These are phyloP conservation scores for Wickerhamomyces chambardii DNA, from an alignment of 805 yeast genomes.

Conservation along the genomic window DNA sequence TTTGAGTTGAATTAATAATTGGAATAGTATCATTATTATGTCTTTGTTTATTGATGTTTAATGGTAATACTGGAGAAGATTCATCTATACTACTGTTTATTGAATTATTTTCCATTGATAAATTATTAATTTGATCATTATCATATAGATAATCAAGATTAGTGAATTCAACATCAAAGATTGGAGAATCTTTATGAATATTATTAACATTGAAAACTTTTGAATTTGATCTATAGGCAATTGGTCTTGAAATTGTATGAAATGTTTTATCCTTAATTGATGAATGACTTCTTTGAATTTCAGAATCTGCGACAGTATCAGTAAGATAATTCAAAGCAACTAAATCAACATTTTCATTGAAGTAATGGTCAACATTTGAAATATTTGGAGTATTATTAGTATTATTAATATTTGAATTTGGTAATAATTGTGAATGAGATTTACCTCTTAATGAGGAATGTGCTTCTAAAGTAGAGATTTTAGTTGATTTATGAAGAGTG, in stretches of 20 bases:
- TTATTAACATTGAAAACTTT: background rate
- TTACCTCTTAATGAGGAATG: too few species aligned
- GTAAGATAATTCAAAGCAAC: conserved; percentile 5
- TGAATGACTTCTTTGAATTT: background rate
- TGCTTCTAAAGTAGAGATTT: too few species aligned
- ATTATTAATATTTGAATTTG: too few species aligned
- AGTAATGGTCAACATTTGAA: conserved; percentile 2
- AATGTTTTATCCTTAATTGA: too few species aligned
- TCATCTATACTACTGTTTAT: too few species aligned
- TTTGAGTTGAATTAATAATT: too few species aligned
- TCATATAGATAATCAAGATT: background rate
- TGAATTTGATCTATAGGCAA: background rate
- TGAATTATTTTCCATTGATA: background rate
- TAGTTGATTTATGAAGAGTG: too few species aligned
- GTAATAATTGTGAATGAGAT: conserved; percentile 3
- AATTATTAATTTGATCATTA: too few species aligned
- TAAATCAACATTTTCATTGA: conserved; percentile 3
- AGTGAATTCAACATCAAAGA: background rate
- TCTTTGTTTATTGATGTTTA: too few species aligned
- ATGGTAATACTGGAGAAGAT: too few species aligned
- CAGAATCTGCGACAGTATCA: background rate
- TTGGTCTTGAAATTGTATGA: background rate
- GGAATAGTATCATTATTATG: too few species aligned
- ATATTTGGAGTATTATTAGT: conserved; percentile 4
- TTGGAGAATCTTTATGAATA: background rate